Percentiles rank a stretch among this genome's conserved stretches.
Conservation (phyloP, 768 basidiomycete genomes). For the Russula olivacea region DNA sequence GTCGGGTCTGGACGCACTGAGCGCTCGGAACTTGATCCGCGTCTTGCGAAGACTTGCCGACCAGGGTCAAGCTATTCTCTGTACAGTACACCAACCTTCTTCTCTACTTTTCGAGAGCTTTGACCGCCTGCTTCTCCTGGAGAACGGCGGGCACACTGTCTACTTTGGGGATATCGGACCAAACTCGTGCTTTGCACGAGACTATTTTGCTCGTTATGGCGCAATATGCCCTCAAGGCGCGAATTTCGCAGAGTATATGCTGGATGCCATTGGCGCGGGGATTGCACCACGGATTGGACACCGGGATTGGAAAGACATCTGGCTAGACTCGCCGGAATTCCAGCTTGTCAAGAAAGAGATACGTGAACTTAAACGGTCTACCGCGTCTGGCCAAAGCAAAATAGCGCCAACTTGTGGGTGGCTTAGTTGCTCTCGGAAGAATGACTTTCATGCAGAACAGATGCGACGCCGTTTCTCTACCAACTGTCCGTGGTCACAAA, state of each 20-base stretch:
- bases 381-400: background rate
- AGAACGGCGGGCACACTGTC: slow-evolving; percentile 83
- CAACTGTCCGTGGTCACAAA: slow-evolving; percentile 64
- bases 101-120: slow-evolving; percentile 84
- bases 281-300: slow-evolving; percentile 64
- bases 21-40: slow-evolving; percentile 76
- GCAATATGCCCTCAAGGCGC: slow-evolving; percentile 68
- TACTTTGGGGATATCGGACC: slow-evolving; percentile 87
- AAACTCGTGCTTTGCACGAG: slow-evolving; percentile 59
- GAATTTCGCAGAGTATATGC: slow-evolving; percentile 73
- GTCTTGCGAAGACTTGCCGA: slow-evolving; percentile 80
- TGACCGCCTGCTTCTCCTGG: slow-evolving; percentile 60
- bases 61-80: slow-evolving; percentile 83
- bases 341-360: slow-evolving; percentile 31
- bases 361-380: slow-evolving; percentile 33
- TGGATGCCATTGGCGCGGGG: slow-evolving; percentile 85
- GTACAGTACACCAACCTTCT: slow-evolving; percentile 87
- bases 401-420: slow-evolving; percentile 5
- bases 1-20: slow-evolving; percentile 54
- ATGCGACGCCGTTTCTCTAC: slow-evolving; percentile 70
- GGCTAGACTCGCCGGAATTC: slow-evolving; percentile 67
- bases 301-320: slow-evolving; percentile 82
- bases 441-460: slow-evolving; percentile 31
- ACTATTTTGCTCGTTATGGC: slow-evolving; percentile 73
- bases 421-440: background rate